phyloP scores from a whole-genome alignment of 352 stramenopile species.

The Globisporangium rhizosaccharum region DNA sequence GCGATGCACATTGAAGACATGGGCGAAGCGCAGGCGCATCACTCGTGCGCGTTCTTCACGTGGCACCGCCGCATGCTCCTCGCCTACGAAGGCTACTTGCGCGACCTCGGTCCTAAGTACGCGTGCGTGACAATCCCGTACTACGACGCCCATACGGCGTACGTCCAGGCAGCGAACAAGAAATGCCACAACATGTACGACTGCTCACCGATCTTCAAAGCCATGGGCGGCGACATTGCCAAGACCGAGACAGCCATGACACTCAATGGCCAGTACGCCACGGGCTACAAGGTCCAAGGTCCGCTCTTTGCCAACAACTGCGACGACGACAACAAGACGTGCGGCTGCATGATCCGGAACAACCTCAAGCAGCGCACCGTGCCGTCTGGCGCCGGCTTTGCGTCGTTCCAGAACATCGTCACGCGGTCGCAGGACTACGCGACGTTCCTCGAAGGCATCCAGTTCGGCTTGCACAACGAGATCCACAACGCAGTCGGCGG shows the following conservation, averaged over 20 bases:
- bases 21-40: conserved; percentile 38
- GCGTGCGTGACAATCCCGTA: conserved; percentile 70
- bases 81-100: conserved; percentile 60
- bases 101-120: conserved; percentile 46
- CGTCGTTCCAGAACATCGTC: conserved; percentile 48
- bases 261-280: conserved; percentile 25
- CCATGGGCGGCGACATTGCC: conserved; percentile 29
- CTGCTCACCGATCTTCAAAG: conserved; percentile 54
- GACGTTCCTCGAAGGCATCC: conserved; percentile 45
- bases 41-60: conserved; percentile 53
- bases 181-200: conserved; percentile 55
- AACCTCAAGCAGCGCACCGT: conserved; percentile 31
- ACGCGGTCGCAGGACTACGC: conserved; percentile 46
- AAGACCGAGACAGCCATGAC: conserved; percentile 10
- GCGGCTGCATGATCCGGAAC: conserved; percentile 32
- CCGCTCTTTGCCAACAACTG: conserved; percentile 27
- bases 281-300: conserved; percentile 22
- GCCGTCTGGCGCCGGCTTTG: conserved; percentile 43
- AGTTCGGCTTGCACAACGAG: conserved; percentile 64
- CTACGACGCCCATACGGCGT: conserved; percentile 71
- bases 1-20: conserved; percentile 43
- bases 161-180: conserved; percentile 33
- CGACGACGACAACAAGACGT: conserved; percentile 34
- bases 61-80: conserved; percentile 66
- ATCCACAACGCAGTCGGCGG: conserved; percentile 51